These are phyloP conservation scores for Aspergillus sp. DNA, from an alignment of 2,329 filamentous ascomycete species.

Conservation along the genomic window DNA sequence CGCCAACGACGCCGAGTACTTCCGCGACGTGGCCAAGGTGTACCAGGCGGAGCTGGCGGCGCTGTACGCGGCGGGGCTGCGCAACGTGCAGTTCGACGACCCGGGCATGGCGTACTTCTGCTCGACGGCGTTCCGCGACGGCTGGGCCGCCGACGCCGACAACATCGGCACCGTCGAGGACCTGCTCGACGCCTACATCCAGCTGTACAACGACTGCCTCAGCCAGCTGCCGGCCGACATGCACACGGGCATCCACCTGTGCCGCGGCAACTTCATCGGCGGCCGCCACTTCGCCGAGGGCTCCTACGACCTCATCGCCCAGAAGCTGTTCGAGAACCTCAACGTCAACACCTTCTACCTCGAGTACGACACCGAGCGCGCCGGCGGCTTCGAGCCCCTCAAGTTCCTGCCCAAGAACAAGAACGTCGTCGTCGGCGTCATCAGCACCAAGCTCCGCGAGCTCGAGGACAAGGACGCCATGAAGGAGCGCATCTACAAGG, in stretches of 20 bases:
- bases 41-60: conserved; percentile 62
- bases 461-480: conserved; percentile 64
- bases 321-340: conserved; percentile 63
- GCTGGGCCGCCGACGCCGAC: conserved; percentile 65
- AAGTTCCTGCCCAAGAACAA: conserved; percentile 60
- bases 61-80: conserved; percentile 62
- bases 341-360: conserved; percentile 68
- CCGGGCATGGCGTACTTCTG: conserved; percentile 72
- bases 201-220: conserved; percentile 72
- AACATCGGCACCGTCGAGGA: conserved; percentile 68
- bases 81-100: conserved; percentile 67
- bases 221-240: conserved; percentile 64
- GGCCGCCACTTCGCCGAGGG: conserved; percentile 66
- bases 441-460: conserved; percentile 62
- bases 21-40: conserved; percentile 64
- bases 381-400: conserved; percentile 66
- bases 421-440: conserved; percentile 63
- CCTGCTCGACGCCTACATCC: conserved; percentile 72
- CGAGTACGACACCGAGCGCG: conserved; percentile 65
- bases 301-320: conserved; percentile 65
- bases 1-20: conserved; percentile 60
- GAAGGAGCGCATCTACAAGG: conserved; percentile 58
- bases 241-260: conserved; percentile 75
- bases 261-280: conserved; percentile 64
- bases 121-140: conserved; percentile 67